Percentiles rank a stretch among this genome's conserved stretches.
phyloP scores from a whole-genome alignment of 2,329 filamentous ascomycete species.

The Penicillium sp. region DNA sequence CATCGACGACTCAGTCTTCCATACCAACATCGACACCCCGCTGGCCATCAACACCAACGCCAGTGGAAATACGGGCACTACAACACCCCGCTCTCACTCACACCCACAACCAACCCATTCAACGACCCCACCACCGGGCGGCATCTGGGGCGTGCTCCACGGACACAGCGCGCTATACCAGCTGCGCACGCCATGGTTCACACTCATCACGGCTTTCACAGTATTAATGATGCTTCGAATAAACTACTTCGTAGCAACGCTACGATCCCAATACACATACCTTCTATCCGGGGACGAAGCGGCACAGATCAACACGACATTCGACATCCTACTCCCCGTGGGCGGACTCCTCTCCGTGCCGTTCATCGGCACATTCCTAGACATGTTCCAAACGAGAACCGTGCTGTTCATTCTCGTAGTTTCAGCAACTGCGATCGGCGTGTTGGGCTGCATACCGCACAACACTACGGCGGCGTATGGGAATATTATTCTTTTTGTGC shows the following conservation, averaged over 20 bases:
- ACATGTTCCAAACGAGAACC: slow-evolving; percentile 69
- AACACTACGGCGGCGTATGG: slow-evolving; percentile 68
- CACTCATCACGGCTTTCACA: slow-evolving; percentile 84
- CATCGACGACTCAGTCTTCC: slow-evolving; percentile 21
- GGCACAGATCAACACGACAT: slow-evolving; percentile 73
- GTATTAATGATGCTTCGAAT: slow-evolving; percentile 76
- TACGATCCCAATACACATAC: slow-evolving; percentile 75
- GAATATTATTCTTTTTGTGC: slow-evolving; percentile 74
- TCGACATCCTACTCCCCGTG: slow-evolving; percentile 79
- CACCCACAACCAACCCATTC: slow-evolving; percentile 4
- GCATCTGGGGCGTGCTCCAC: slow-evolving; percentile 86
- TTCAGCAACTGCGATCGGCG: slow-evolving; percentile 70
- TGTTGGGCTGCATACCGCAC: slow-evolving; percentile 71
- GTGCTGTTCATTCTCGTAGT: slow-evolving; percentile 70
- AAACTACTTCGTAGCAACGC: slow-evolving; percentile 90
- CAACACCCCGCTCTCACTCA: slow-evolving; percentile 38
- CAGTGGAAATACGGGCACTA: background rate
- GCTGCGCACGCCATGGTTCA: slow-evolving; percentile 77
- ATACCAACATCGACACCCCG: slow-evolving; percentile 3
- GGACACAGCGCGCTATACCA: slow-evolving; percentile 68
- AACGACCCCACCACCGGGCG: slow-evolving; percentile 42
- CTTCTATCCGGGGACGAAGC: slow-evolving; percentile 65
- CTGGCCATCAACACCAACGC: background rate
- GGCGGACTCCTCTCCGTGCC: slow-evolving; percentile 83
- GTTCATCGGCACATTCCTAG: slow-evolving; percentile 78